phyloP scores from a whole-genome alignment of 352 stramenopile genomes.

The Globisporangium uncinulatum region DNA sequence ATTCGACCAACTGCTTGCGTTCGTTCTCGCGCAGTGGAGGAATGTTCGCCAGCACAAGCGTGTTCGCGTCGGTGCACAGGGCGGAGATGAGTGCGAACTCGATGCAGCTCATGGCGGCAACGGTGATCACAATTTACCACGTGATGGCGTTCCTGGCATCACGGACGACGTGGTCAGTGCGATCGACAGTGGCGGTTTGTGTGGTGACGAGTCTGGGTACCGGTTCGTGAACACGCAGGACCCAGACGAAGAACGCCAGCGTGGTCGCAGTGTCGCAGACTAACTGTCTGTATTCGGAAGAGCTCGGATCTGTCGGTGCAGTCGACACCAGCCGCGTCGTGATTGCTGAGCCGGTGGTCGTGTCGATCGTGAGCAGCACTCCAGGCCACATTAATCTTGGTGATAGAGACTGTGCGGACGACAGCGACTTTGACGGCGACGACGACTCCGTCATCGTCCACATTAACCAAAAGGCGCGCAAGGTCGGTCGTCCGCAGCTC shows the following conservation, averaged over 20 bases:
- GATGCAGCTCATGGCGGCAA: too few relatives aligned
- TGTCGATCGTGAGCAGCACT: background rate
- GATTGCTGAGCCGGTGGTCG: background rate
- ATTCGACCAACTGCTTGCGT: background rate
- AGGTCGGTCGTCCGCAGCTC: background rate
- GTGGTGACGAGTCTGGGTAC: too few relatives aligned
- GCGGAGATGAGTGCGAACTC: too few relatives aligned
- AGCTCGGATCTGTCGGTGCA: background rate
- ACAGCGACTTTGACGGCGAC: background rate
- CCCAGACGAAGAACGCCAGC: background rate
- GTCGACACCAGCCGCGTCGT: background rate
- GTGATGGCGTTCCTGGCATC: too few relatives aligned
- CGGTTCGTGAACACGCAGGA: too few relatives aligned
- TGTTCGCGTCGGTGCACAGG: background rate
- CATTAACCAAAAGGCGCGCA: background rate
- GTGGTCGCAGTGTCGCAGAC: background rate
- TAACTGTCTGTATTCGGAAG: background rate
- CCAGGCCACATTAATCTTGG: background rate
- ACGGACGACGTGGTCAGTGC: too few relatives aligned
- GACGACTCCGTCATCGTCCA: background rate
- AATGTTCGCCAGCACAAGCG: background rate
- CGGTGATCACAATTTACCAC: too few relatives aligned
- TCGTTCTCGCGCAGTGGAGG: background rate
- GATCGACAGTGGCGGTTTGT: too few relatives aligned
- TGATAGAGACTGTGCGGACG: background rate